These are phyloP conservation scores for Saccharomyces hybrid DNA, from an alignment of 1,139 yeast genomes.

Conservation along the genomic window DNA sequence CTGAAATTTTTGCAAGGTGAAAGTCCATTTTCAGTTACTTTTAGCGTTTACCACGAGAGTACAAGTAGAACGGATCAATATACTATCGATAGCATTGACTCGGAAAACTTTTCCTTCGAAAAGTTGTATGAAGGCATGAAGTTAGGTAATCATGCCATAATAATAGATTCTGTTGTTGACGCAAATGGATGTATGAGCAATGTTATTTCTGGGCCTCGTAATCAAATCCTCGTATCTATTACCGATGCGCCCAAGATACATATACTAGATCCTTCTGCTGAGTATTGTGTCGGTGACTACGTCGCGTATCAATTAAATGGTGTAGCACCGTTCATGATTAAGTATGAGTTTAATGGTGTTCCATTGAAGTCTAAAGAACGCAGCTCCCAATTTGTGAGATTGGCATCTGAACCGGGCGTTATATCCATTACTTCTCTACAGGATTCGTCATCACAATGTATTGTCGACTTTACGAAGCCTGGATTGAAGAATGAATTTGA, in stretches of 20 bases:
- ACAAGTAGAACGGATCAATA: constrained; percentile 41
- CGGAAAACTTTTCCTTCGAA: constrained; percentile 32
- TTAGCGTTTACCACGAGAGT: constrained; percentile 48
- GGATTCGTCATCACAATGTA: constrained; percentile 74
- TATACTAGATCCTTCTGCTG: constrained; percentile 36
- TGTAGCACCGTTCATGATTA: constrained; percentile 67
- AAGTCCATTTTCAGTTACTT: constrained; percentile 55
- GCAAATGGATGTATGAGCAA: constrained; percentile 59
- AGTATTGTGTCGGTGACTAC: constrained; percentile 89
- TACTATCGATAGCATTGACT: constrained; percentile 33
- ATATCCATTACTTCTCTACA: constrained; percentile 60
- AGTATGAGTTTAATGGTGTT: constrained; percentile 63
- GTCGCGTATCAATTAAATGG: constrained; percentile 73
- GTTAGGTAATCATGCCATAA: constrained; percentile 51
- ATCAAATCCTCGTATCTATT: constrained; percentile 42
- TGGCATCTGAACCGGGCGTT: constrained; percentile 76
- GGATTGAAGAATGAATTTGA: constrained; percentile 34
- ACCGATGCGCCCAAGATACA: constrained; percentile 71
- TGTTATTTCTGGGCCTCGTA: constrained; percentile 33
- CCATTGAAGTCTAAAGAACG: constrained; percentile 53
- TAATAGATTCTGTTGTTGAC: constrained; percentile 54
- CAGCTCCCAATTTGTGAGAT: constrained; percentile 51
- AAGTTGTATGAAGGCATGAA: constrained; percentile 40
- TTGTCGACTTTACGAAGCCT: constrained; percentile 47
- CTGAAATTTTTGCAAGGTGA: constrained; percentile 46